These are phyloP conservation scores for Tieghemostelium lacteum DNA, from an alignment of 78 protist species.

Conservation along the genomic window DNA sequence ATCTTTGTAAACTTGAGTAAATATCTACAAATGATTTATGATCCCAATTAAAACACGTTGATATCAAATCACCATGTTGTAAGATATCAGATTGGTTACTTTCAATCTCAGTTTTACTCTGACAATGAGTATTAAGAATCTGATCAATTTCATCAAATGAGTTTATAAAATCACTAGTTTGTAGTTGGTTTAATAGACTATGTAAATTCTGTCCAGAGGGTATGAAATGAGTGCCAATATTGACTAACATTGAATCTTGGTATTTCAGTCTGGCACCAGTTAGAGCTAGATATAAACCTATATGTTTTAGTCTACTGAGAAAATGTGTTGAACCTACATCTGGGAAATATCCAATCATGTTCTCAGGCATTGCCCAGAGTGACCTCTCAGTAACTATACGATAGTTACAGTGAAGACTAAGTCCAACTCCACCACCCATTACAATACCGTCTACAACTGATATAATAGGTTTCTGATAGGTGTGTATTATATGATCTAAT, in stretches of 20 bases:
- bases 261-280: not conserved
- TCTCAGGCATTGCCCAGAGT: conserved; percentile 76
- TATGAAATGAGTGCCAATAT: not conserved
- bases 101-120: not conserved
- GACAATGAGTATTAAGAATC: not conserved
- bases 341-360: conserved; percentile 15
- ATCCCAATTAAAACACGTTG: not conserved
- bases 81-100: not conserved
- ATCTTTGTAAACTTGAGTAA: not conserved
- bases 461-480: conserved; percentile 31
- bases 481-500: conserved; percentile 49
- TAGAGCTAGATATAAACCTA: not conserved
- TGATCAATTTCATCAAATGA: not conserved
- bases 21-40: not conserved
- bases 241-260: not conserved
- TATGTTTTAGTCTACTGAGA: not conserved
- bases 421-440: conserved; percentile 79
- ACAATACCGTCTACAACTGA: conserved; percentile 72
- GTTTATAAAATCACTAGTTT: not conserved
- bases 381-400: conserved; percentile 35
- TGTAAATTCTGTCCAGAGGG: not conserved
- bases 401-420: conserved; percentile 23
- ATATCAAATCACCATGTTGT: not conserved
- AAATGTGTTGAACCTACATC: conserved; percentile 18
- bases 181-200: not conserved